phyloP scores from a whole-genome alignment of 1,284 basidiomycete genomes.

The Fomitopsis schrenkii region DNA sequence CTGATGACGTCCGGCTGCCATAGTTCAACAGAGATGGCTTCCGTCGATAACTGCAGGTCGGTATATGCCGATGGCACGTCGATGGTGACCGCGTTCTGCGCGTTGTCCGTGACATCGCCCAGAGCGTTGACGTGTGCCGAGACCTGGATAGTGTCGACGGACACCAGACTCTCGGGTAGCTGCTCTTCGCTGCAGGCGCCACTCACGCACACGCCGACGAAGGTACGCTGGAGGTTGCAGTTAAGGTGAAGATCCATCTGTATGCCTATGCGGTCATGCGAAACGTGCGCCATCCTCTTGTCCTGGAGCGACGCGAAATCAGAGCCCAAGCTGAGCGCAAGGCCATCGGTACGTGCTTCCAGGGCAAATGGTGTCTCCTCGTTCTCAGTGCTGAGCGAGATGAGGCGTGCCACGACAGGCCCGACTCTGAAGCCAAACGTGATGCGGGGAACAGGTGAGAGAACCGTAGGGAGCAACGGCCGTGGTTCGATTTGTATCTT shows the following conservation, averaged over 20 bases:
- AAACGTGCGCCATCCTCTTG: conserved; percentile 11
- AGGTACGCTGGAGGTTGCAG: conserved; percentile 19
- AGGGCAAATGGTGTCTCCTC: conserved; percentile 42
- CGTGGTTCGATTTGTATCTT: conserved; percentile 16
- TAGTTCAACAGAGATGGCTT: conserved; percentile 65
- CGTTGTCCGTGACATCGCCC: conserved; percentile 46
- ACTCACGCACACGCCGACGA: conserved; percentile 22
- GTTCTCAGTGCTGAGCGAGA: conserved; percentile 36
- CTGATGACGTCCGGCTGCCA: conserved; percentile 69
- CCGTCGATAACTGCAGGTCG: conserved; percentile 50
- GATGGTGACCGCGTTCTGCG: conserved; percentile 40
- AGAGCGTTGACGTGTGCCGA: conserved; percentile 38
- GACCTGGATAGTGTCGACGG: conserved; percentile 52
- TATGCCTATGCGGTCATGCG: conserved; percentile 20
- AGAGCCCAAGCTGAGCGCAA: conserved; percentile 18
- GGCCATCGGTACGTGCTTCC: conserved; percentile 31
- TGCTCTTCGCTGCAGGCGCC: conserved; percentile 10
- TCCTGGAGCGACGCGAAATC: conserved; percentile 21
- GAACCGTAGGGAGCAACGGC: conserved; percentile 26
- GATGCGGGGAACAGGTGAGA: conserved; percentile 49
- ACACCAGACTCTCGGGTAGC: conserved; percentile 39
- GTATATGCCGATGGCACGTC: conserved; percentile 47
- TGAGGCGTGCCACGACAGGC: conserved; percentile 41
- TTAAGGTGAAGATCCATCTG: conserved; percentile 20
- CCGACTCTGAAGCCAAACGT: conserved; percentile 45